Percentiles rank a stretch among this genome's conserved stretches.
Conservation (phyloP, 345 rosid genomes). For the Garcia nutans region DNA sequence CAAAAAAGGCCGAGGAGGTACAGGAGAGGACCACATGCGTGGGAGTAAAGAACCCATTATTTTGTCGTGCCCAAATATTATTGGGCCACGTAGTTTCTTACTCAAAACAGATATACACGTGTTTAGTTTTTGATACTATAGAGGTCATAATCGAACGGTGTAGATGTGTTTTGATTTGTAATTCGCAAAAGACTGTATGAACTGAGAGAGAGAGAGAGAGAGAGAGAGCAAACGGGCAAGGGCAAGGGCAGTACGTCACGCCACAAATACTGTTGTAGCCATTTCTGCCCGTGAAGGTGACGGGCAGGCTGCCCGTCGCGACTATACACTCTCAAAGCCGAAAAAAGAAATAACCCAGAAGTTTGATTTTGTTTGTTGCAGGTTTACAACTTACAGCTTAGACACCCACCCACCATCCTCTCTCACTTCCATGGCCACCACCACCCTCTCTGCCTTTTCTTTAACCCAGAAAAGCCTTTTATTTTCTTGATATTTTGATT, state of each 20-base stretch:
- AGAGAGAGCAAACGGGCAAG: too few relatives aligned
- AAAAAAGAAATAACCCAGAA: background rate
- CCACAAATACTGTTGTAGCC: background rate
- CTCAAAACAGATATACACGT: conserved; percentile 35
- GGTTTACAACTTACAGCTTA: background rate
- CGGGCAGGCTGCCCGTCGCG: conserved; percentile 40
- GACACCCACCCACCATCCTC: background rate
- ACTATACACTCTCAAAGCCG: background rate
- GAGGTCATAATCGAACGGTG: conserved; percentile 39
- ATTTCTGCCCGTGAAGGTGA: conserved; percentile 28
- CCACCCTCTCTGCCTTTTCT: background rate
- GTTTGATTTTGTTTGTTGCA: background rate
- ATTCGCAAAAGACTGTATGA: too few relatives aligned
- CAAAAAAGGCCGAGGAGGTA: background rate
- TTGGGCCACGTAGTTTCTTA: conserved; percentile 42
- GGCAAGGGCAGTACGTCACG: conserved; percentile 32
- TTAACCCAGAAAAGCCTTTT: background rate
- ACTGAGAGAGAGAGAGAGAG: too few relatives aligned
- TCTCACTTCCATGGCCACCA: background rate
- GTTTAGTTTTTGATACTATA: conserved; percentile 14
- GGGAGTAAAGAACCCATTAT: conserved; percentile 37
- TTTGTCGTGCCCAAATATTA: conserved; percentile 26
- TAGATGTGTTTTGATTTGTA: conserved; percentile 17
- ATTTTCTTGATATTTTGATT: too few relatives aligned
- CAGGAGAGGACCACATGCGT: conserved; percentile 44